phyloP scores from a whole-genome alignment of 176 grass and related monocot species.

The Triticum urartu region DNA sequence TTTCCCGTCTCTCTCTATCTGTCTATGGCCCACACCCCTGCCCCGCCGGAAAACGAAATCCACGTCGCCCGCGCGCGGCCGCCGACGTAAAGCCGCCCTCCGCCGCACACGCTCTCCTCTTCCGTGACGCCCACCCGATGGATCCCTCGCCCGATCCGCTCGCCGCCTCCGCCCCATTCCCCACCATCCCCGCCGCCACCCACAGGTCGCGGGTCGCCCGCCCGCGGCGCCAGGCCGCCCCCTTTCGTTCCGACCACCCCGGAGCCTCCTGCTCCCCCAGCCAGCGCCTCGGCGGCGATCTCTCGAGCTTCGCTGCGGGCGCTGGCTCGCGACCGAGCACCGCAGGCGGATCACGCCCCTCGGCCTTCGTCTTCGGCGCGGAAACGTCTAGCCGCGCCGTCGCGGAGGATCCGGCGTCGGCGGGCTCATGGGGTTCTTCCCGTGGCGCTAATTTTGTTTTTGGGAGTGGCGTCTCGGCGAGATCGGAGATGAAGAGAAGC shows the following conservation, averaged over 20 bases:
- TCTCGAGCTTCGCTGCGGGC: not conserved
- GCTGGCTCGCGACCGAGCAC: not conserved
- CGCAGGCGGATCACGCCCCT: conserved; percentile 19
- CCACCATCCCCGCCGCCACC: conserved; percentile 42
- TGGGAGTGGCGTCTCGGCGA: conserved; percentile 17
- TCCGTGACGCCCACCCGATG: not conserved
- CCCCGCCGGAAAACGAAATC: conserved; percentile 13
- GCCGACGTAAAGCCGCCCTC: conserved; percentile 11
- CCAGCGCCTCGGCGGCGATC: conserved; percentile 16
- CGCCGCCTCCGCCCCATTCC: conserved; percentile 41
- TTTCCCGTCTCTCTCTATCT: not conserved
- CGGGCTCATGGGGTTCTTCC: conserved; percentile 26
- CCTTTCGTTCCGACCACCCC: conserved; percentile 42
- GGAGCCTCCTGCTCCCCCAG: conserved; percentile 1
- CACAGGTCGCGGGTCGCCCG: conserved; percentile 27
- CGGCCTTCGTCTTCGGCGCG: conserved; percentile 10
- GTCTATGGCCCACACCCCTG: conserved; percentile 8
- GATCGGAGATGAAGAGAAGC: conserved; percentile 31
- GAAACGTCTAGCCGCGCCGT: not conserved
- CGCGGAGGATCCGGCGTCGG: not conserved
- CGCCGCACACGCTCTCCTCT: not conserved
- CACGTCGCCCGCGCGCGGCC: conserved; percentile 28
- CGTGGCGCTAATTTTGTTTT: conserved; percentile 31
- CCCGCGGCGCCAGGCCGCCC: conserved; percentile 33
- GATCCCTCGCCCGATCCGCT: conserved; percentile 38